Base-by-base conservation (phyloP, 345 rosid genomes). In the Eucalyptus globulus region DNA sequence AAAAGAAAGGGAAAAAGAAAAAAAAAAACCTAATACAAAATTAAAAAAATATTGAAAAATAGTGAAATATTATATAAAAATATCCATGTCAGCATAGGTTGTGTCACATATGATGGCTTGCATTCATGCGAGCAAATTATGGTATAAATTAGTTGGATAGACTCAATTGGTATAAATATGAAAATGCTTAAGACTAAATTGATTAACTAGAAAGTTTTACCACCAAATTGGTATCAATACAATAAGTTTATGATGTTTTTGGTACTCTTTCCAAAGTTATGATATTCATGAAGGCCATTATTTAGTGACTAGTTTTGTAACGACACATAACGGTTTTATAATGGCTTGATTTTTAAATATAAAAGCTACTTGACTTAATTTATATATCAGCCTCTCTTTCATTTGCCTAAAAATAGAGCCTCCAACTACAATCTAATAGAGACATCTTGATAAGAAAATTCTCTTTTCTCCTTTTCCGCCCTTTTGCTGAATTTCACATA, bases 41-140 rank as follows among this genome's bases (percentile, higher is more conserved):
- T 51, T 51, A 0, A 7, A 53, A 53, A 53, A 49, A 51, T 7
- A 51, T 6, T 3, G 9, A 3, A 53, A 53, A 7, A 53, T 1
- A 53, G 1, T 17, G 0, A 53, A 53, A 53, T 53, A 7, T 53
- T 17, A 53, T 53, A 53, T 53, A 53, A 53, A 53, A 53, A 53
- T 53, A 53, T 53, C 56, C 29, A 58, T 0, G 65, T 58, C 0
- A 24, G 29, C 14, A 58, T 3, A 10, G 1, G 65, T 58, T 1
- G 7, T 26, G 65, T 2, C 56, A 53, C 1, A 0, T 58, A 58
- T 0, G 65, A 11, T 5, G 11, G 1, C 65, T 0, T 2, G 6
- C 1, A 11, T 26, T 26, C n/a, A 11, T 58, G n/a, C 0, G 13
- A 26, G 7, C 0, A 11, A 58, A 2, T 10, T 58, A 0, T 11